phyloP scores from a whole-genome alignment of 164 flowering plant species.

The Pachysandra terminalis region DNA sequence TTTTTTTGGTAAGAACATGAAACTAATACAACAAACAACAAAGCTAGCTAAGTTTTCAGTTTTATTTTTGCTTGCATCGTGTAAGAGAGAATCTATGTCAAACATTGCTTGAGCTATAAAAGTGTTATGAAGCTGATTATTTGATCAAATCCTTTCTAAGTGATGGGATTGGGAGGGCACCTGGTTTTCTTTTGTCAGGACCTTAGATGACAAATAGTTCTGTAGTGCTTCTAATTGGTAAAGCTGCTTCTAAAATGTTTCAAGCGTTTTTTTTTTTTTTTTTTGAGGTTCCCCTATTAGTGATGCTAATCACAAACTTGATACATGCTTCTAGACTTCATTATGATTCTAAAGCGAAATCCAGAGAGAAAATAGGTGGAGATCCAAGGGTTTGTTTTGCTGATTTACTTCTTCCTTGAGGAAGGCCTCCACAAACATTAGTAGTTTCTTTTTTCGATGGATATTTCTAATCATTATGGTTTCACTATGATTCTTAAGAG shows the following conservation, averaged over 20 bases:
- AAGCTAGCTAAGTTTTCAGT: background rate
- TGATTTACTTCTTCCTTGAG: too few species aligned
- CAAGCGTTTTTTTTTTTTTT: too few species aligned
- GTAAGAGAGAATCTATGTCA: background rate
- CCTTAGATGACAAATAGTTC: too few species aligned
- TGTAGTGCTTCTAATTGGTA: background rate
- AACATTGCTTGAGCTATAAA: background rate
- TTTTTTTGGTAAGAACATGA: background rate
- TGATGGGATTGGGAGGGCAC: background rate
- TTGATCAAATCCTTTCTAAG: background rate
- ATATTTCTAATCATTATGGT: too few species aligned
- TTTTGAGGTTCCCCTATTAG: background rate
- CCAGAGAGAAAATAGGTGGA: background rate
- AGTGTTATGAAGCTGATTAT: background rate
- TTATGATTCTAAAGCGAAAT: background rate
- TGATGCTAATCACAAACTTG: background rate
- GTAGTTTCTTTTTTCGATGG: too few species aligned
- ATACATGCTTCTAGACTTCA: background rate
- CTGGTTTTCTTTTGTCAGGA: background rate
- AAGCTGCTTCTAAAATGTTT: too few species aligned
- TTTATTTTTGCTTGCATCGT: background rate
- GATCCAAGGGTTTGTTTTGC: too few species aligned
- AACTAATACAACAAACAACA: background rate
- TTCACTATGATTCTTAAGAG: too few species aligned
- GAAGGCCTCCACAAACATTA: too few species aligned